Conservation (phyloP, 208 protist species). For the Trypanosoma vivax region DNA sequence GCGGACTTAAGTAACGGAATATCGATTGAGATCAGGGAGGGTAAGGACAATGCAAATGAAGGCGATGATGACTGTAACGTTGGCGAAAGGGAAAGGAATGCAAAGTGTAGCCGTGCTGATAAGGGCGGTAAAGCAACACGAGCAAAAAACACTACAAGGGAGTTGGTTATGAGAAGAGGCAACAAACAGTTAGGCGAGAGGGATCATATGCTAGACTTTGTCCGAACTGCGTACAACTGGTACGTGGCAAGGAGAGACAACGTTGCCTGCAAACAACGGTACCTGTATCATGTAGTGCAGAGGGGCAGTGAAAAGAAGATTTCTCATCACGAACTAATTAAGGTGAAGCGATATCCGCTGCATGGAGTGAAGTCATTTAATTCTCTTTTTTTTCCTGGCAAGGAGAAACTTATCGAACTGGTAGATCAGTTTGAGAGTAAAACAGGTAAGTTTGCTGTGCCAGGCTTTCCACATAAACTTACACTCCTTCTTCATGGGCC, state of each 20-base stretch:
- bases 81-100: not conserved
- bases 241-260: slow-evolving; percentile 37
- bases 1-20: slow-evolving; percentile 13
- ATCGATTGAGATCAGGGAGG: not conserved
- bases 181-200: not conserved
- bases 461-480: slow-evolving; percentile 82
- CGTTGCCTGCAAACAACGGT: slow-evolving; percentile 28
- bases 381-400: slow-evolving; percentile 87
- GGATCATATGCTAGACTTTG: slow-evolving; percentile 22
- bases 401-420: slow-evolving; percentile 64
- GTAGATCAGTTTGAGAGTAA: slow-evolving; percentile 75
- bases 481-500: slow-evolving; percentile 90
- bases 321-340: slow-evolving; percentile 11
- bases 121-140: not conserved
- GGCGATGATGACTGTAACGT: not conserved
- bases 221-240: slow-evolving; percentile 28
- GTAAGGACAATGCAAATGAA: not conserved
- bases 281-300: slow-evolving; percentile 57
- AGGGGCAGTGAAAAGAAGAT: not conserved
- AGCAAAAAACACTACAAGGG: slow-evolving; percentile 5
- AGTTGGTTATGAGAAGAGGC: slow-evolving; percentile 8
- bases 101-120: not conserved
- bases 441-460: slow-evolving; percentile 80
- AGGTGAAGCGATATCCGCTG: slow-evolving; percentile 64
- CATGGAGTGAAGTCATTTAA: slow-evolving; percentile 81